These are phyloP conservation scores for Paramecium pentaurelia DNA, from an alignment of 73 alveolate genomes.

Conservation along the genomic window DNA sequence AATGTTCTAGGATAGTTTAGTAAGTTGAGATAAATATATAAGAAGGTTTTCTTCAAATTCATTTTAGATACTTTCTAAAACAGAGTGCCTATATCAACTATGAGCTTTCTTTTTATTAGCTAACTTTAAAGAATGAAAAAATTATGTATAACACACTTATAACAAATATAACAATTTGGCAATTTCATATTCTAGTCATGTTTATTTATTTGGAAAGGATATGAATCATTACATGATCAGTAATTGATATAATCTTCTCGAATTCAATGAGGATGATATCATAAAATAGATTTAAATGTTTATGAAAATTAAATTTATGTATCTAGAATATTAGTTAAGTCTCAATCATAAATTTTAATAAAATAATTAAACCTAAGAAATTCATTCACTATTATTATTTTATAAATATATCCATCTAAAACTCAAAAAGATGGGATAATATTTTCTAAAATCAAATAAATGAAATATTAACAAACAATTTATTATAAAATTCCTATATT, in stretches of 20 bases:
- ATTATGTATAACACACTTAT: neutral
- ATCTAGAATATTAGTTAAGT: neutral
- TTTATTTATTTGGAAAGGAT: neutral
- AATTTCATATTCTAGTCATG: neutral
- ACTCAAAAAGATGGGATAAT: neutral
- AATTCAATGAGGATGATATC: neutral
- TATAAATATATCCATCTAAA: neutral
- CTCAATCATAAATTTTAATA: neutral
- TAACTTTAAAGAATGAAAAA: conserved; percentile 1
- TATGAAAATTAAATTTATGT: conserved; percentile 6
- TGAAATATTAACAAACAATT: neutral
- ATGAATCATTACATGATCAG: neutral
- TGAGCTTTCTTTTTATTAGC: neutral
- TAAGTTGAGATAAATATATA: neutral
- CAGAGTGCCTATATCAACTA: neutral
- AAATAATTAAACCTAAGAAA: neutral
- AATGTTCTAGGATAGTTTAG: neutral
- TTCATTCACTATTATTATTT: neutral
- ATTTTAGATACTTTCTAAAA: neutral
- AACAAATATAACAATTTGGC: neutral
- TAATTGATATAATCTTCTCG: neutral
- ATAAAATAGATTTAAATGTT: neutral
- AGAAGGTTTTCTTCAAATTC: neutral
- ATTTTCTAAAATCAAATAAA: neutral
- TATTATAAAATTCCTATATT: neutral